Base-by-base conservation (phyloP, 179 eudicot genomes). In the Beta corolliflora region DNA sequence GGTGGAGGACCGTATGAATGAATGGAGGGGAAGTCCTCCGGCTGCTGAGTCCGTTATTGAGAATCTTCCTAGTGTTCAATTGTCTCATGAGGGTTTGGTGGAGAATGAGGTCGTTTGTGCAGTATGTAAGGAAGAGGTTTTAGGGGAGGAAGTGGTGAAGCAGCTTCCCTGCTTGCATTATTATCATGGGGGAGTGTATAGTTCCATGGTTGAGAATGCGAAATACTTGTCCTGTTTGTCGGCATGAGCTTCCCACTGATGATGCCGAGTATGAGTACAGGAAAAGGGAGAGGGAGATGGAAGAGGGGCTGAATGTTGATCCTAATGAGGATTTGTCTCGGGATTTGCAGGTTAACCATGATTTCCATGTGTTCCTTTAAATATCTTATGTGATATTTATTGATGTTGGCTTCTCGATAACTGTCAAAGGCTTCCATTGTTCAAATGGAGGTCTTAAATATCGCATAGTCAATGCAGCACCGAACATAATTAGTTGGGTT, bases 181-280 rank as follows among this genome's bases (percentile, higher is more conserved):
- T 66, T 88, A 88, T 74, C 90, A 88, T 60, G 83, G 86, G n/a
- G 54, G 88, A 88, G 10, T 88, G 90, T 78, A 86, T 88, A 21
- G 54, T 84, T 46, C 90, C 87, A 16, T 88, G 90, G 90, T 73
- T 88, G 83, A 84, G 73, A 36, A 80, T 86, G 23, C 76, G 88
- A 2, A 88, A 88, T 78, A 83, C 90, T 59, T 88, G 90, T 76
- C 90, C 90, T 56, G 85, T 88, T 78, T 88, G 90, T 86, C 75
- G 90, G 59, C 80, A 63, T 82, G 90, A 88, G 81, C 76, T 88
- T 73, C 86, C 87, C 7, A 88, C 90, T 6, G 90, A 88, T 82
- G 90, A 88, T 82, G 77, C 83, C 4, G 88, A 88, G 75, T 88
- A 88, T 19, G 90, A 88, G 75, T 77, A 5, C 80, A 68, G 79